Conservation (phyloP, 139 green algal genomes). For the Coelastrella sp. region DNA sequence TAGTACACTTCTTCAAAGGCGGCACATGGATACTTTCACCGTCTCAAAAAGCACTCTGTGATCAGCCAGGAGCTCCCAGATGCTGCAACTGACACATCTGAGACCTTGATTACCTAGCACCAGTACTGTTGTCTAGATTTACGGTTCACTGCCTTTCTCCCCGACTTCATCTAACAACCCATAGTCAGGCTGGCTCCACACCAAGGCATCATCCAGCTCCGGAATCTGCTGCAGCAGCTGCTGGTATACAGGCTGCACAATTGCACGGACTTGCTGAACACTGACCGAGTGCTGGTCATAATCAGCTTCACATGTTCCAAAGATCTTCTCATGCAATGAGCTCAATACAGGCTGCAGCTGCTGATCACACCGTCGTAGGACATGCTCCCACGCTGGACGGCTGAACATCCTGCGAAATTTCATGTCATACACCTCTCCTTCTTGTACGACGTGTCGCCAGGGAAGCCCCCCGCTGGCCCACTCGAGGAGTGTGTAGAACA, state of each 20-base stretch:
- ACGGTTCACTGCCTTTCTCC: background rate
- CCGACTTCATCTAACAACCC: background rate
- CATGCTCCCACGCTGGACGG: background rate
- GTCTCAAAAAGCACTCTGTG: background rate
- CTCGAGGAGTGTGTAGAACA: conserved; percentile 8
- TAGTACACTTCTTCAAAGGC: background rate
- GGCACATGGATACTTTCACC: background rate
- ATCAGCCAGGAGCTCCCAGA: background rate
- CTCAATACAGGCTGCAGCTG: conserved; percentile 14
- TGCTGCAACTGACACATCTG: background rate
- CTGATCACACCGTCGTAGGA: background rate
- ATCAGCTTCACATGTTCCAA: background rate
- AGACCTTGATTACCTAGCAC: background rate
- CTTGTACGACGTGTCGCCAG: background rate
- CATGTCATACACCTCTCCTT: background rate
- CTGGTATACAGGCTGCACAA: background rate
- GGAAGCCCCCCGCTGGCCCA: background rate
- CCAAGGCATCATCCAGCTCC: background rate
- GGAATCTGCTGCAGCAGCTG: background rate
- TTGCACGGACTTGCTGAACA: background rate
- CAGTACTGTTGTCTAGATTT: background rate
- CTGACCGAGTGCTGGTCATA: background rate
- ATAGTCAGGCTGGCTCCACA: background rate
- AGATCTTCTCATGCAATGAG: conserved; percentile 9
- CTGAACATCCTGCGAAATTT: background rate